These are phyloP conservation scores for Exobasidium cylindrosporum DNA, from an alignment of 1,284 basidiomycete genomes.

Conservation along the genomic window DNA sequence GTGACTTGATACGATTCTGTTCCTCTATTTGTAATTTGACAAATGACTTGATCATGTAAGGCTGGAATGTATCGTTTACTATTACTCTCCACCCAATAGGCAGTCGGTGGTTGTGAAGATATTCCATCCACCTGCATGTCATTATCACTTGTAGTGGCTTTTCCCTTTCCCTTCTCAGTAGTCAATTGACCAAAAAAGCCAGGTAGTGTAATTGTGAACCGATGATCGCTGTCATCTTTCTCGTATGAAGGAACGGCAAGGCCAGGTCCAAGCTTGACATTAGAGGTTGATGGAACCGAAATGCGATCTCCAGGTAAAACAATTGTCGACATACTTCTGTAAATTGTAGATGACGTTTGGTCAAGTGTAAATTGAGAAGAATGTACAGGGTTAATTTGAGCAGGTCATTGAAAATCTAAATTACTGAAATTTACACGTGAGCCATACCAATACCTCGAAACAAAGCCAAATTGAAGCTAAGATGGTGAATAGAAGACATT, in stretches of 20 bases:
- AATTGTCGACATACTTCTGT: conserved; percentile 4
- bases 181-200: conserved; percentile 7
- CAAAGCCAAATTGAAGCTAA: too few relatives aligned
- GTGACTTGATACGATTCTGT: conserved; percentile 46
- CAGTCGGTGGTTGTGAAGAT: background rate
- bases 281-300: background rate
- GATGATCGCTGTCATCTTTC: background rate
- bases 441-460: too few relatives aligned
- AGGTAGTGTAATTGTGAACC: background rate
- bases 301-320: conserved; percentile 3
- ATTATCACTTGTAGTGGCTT: background rate
- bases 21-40: conserved; percentile 44
- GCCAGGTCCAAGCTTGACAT: conserved; percentile 13
- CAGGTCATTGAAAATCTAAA: too few relatives aligned
- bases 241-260: background rate
- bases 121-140: conserved; percentile 4
- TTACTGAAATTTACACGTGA: too few relatives aligned
- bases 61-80: conserved; percentile 38
- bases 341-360: too few relatives aligned
- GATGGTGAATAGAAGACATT: too few relatives aligned
- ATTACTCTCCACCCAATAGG: conserved; percentile 37
- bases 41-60: conserved; percentile 40
- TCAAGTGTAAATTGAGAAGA: too few relatives aligned
- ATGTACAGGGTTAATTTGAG: too few relatives aligned
- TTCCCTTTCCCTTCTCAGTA: background rate